Base-by-base conservation (phyloP, 805 yeast genomes). In the Yamadazyma sp. region DNA sequence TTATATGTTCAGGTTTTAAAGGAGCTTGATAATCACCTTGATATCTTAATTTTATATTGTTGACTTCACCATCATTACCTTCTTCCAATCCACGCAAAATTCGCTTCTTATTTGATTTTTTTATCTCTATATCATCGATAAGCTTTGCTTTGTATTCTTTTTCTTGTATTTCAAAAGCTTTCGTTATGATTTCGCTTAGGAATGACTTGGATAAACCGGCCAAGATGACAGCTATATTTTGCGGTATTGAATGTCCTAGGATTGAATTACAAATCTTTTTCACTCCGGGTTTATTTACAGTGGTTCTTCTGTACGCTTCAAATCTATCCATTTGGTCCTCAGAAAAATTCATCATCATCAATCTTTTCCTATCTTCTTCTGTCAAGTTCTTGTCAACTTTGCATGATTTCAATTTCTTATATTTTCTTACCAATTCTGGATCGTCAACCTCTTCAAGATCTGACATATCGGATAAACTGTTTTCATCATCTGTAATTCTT, bases 191-290 rank as follows among this genome's bases (percentile, higher is more conserved):
- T 48, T 89, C 97, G 9, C 96, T 95, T n/a, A 88, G 73, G 54
- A 86, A 81, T 48, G 86, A 84, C 54, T 89, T 89, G 2, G 95
- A 84, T 36, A 87, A 73, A 56, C 96, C 96, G 5, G 91, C 85
- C 30, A 89, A 58, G 7, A 87, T 80, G 35, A 86, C 80, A 0
- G 95, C 84, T 15, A 87, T 81, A 42, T 83, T 84, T 39, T 76
- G 85, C 2, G 91, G 80, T 8, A 88, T 78, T 30, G 81, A 78
- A 54, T 88, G 95, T 27, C 87, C 88, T 31, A 86, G 65, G 0
- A 84, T 82, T 18, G 83, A 75, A 47, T 82, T 80, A 9, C 94
- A 89, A 16, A 88, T 65, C 54, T 84, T 85, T 56, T 83, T 85
- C 7, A 91, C 83, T 3, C 89, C 85, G 3, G 80, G 74, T 42